phyloP scores from a whole-genome alignment of 352 stramenopile genomes.

The Pythium periplocum region DNA sequence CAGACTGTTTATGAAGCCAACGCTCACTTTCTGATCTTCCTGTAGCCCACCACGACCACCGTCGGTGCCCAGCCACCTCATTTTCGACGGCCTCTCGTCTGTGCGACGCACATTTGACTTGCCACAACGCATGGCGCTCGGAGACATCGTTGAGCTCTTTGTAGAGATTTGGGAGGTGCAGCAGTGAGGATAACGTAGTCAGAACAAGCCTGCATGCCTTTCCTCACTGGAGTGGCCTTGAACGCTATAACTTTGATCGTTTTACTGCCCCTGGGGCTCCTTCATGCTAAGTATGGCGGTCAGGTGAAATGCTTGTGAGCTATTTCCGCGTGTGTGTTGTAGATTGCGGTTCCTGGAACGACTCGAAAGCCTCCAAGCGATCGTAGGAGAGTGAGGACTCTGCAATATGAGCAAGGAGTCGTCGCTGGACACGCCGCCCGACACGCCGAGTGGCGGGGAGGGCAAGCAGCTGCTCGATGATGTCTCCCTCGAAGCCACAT shows the following conservation, averaged over 20 bases:
- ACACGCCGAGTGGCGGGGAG: conserved; percentile 19
- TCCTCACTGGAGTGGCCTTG: too few species aligned
- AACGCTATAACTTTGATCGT: too few species aligned
- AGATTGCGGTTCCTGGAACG: too few species aligned
- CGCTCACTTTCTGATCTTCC: conserved; percentile 8
- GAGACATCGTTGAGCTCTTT: conserved; percentile 83
- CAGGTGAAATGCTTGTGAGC: too few species aligned
- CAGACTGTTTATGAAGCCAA: not conserved
- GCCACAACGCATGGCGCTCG: conserved; percentile 78
- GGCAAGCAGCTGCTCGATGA: conserved; percentile 47
- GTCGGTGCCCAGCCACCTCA: conserved; percentile 62
- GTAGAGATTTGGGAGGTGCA: conserved; percentile 88
- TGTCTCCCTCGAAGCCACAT: conserved; percentile 44
- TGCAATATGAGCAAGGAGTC: conserved; percentile 23
- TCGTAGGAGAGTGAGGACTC: too few species aligned
- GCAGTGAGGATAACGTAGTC: conserved; percentile 25
- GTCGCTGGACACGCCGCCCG: conserved; percentile 15
- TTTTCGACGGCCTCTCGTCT: conserved; percentile 82
- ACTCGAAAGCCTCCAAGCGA: too few species aligned
- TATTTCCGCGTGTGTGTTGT: too few species aligned
- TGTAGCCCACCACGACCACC: conserved; percentile 59
- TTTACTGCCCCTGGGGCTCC: too few species aligned
- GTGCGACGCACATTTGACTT: conserved; percentile 85
- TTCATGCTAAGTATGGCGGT: too few species aligned
- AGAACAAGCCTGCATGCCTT: not conserved